These are phyloP conservation scores for Phytopythium kandeliae DNA, from an alignment of 352 stramenopile genomes.

Conservation along the genomic window DNA sequence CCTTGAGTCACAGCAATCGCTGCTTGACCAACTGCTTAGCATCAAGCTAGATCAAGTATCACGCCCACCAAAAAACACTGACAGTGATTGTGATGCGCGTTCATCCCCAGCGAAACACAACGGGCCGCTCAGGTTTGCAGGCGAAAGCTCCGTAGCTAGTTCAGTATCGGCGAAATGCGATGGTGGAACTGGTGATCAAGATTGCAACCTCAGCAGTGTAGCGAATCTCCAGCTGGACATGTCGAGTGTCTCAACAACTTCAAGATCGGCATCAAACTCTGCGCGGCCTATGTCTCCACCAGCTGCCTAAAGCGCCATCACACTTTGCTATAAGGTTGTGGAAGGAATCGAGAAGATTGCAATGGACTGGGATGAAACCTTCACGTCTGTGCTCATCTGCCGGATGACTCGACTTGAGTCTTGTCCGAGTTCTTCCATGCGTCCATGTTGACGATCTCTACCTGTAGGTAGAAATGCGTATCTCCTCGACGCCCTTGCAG, in stretches of 20 bases:
- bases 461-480: conserved; percentile 39
- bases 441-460: conserved; percentile 42
- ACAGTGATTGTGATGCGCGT: not conserved
- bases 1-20: conserved; percentile 23
- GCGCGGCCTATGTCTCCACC: conserved; percentile 17
- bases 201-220: no score
- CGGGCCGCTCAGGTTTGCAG: no score
- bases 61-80: not conserved
- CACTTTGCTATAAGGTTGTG: not conserved
- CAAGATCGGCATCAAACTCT: no score
- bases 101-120: not conserved
- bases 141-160: not conserved
- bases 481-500: conserved; percentile 25
- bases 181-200: no score
- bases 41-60: conserved; percentile 17
- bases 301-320: conserved; percentile 8
- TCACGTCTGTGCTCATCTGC: no score
- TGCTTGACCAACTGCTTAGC: conserved; percentile 24
- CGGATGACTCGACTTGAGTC: not conserved
- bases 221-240: no score
- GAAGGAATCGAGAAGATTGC: no score
- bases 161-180: no score
- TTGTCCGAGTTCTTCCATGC: conserved; percentile 28
- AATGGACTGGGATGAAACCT: no score
- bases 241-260: no score